Evolutionary conservation across 371 early-diverging fungal species (phyloP).

Genomic region (Dichotomocladium elegans): DNA sequence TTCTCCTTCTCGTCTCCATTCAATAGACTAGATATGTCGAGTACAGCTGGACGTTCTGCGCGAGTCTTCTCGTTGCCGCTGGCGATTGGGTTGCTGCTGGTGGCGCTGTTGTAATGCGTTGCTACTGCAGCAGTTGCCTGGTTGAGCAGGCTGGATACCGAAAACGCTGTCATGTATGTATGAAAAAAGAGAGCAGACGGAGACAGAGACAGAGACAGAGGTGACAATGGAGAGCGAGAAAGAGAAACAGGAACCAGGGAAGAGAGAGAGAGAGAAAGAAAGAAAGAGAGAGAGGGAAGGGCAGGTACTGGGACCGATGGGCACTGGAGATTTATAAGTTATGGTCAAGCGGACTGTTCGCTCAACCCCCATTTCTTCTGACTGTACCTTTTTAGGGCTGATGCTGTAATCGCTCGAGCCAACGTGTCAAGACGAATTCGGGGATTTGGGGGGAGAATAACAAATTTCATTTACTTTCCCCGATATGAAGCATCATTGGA

Average conservation of each 20-base stretch:
- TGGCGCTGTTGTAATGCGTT: background rate
- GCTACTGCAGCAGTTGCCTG: too few species aligned
- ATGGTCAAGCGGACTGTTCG: too few species aligned
- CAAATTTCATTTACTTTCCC: conserved; percentile 4
- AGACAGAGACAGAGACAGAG: background rate
- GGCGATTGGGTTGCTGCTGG: background rate
- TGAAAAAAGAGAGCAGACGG: background rate
- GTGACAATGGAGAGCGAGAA: background rate
- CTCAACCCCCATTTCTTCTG: too few species aligned
- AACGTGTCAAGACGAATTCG: conserved; percentile 1
- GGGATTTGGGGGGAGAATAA: background rate
- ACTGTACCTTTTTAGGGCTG: too few species aligned
- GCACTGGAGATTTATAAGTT: background rate
- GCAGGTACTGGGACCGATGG: background rate
- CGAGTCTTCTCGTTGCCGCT: background rate
- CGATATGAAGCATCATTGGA: conserved; percentile 9
- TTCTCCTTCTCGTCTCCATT: conserved; percentile 10
- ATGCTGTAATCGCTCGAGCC: conserved; percentile 5
- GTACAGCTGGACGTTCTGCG: conserved; percentile 24
- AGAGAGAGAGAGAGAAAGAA: background rate
- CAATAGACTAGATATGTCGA: conserved; percentile 32
- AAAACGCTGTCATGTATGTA: conserved; percentile 1
- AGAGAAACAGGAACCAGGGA: background rate
- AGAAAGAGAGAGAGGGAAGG: background rate
- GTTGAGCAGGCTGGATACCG: conserved; percentile 5